phyloP scores from a whole-genome alignment of 208 protist genomes.

The Vickermania ingenoplastis region DNA sequence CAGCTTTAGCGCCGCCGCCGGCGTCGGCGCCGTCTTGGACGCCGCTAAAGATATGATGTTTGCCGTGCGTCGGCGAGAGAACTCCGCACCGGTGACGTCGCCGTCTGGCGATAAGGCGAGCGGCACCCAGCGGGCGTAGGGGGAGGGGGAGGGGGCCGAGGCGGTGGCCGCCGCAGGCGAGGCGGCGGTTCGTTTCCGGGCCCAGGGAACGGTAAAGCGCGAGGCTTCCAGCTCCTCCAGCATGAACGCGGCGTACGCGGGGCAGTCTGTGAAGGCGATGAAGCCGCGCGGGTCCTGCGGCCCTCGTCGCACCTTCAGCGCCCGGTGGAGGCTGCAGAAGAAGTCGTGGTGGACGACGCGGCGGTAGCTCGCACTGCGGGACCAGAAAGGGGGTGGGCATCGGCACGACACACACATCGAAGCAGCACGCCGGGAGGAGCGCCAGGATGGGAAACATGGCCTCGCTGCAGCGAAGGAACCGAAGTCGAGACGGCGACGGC shows the following conservation, averaged over 20 bases:
- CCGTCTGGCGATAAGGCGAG: not conserved
- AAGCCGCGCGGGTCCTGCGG: conserved; percentile 54
- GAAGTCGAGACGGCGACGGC: conserved; percentile 17
- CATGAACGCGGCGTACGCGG: conserved; percentile 69
- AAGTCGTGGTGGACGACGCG: conserved; percentile 66
- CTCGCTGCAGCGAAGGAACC: conserved; percentile 56
- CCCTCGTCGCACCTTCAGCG: conserved; percentile 17
- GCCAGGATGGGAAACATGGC: conserved; percentile 53
- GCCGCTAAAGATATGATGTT: not conserved
- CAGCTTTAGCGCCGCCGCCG: not conserved
- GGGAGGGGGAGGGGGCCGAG: conserved; percentile 7
- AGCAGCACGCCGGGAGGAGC: conserved; percentile 26
- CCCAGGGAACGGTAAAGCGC: conserved; percentile 70
- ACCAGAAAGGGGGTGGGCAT: conserved; percentile 70
- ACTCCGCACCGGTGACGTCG: too few species aligned
- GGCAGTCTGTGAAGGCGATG: conserved; percentile 66
- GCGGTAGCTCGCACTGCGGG: conserved; percentile 43
- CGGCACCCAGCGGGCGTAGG: conserved; percentile 21
- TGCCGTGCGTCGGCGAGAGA: not conserved
- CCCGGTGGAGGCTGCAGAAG: conserved; percentile 39
- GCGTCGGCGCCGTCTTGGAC: not conserved
- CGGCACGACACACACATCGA: conserved; percentile 54
- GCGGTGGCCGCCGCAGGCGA: not conserved
- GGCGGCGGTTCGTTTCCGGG: conserved; percentile 46
- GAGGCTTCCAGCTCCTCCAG: conserved; percentile 77